Evolutionary conservation across 768 basidiomycete species (phyloP), one percentile per base, ranked within the genome.

Genomic region (Crepidotus variabilis): DNA sequence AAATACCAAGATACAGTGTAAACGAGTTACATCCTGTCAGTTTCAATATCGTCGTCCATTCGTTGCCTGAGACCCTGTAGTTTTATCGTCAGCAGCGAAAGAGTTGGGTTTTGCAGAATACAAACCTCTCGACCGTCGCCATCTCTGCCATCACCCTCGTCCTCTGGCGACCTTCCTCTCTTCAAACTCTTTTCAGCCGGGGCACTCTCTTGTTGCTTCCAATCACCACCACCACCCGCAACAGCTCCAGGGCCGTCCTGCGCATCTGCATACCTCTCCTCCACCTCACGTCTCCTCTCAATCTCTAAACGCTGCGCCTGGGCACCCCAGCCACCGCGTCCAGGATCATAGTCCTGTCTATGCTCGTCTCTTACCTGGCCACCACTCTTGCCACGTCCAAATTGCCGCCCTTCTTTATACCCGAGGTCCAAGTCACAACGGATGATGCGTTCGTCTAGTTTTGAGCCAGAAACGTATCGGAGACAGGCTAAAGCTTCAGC

Each of bases 281-380:
- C 92, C 35, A 90, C 86, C 65, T 92, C 87, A 62, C 85, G 81
- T 67, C 90, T 79, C 63, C 93, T 78, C 62, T 91, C 88, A 36
- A 84, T 78, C 68, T 92, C 89, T 49, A 78, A 54, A 58, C 81
- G 75, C 65, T 93, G 90, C 4, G 89, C 86, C 59, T 92, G 91
- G 5, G 92, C 93, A 63, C 92, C 93, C 92, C 90, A 95, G 35
- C 91, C 92, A 51, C 97, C 97, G 50, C 97, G 85, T 33, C 97
- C 97, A 55, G 94, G 88, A 69, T 98, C 94, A 67, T 95, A 99
- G 71, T 98, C 96, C 67, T 95, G 88, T 60, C 97, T 76, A 69
- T 97, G 97, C 67, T 99, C 97, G 67, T 99, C 97, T 62, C 96
- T 82, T 51, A 95, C 90, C 78, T 97, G 95, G 2, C 97, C 97